Base-by-base conservation (phyloP, 257 asterid genomes). In the Ajuga chamaepitys region DNA sequence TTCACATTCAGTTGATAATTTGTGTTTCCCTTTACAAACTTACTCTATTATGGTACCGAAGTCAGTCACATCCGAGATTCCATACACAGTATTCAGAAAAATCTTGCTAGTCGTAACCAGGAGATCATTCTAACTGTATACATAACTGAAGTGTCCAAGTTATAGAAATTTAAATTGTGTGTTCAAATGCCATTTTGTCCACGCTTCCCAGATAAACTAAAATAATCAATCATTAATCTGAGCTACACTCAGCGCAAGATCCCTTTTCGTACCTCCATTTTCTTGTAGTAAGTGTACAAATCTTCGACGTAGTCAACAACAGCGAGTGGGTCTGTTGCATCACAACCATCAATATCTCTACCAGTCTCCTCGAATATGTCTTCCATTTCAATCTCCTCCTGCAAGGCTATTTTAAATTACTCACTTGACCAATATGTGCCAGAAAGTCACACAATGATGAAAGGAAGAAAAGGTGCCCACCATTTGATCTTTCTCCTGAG, bases 341-440 rank as follows among this genome's bases (percentile, higher is more conserved):
- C 94, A 24, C 68, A 16, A n/a, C 75, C 51, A 28, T 89, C 95
- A 4, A 89, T 89, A 61, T 89, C 94, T 58, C 62, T 26, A 1
- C 81, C 58, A 13, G 81, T 46, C 55, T 86, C 95, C 52, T 84
- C 90, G 35, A 83, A 81, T 51, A 83, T 85, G 78, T 89, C 97
- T 48, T 85, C 95, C 94, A 89, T 89, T 48, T 86, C 95, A 38
- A 89, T 82, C 45, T 45, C 96, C 87, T 78, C 28, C 72, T 74
- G 28, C 26, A 75, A 50, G 14, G 9, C 24, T 21, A 21, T 4
- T 56, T 5, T 21, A 56, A 44, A 56, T 42, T 32, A 24, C 30
- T 38, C 63, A 24, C 8, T 4, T 16, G n/a, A 58, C 51, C 20
- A 24, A 7, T 20, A 37, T 10, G 30, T 18, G 18, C 25, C 2